These are phyloP conservation scores for Amanita polypyramis DNA, from an alignment of 768 basidiomycete species.

Conservation along the genomic window DNA sequence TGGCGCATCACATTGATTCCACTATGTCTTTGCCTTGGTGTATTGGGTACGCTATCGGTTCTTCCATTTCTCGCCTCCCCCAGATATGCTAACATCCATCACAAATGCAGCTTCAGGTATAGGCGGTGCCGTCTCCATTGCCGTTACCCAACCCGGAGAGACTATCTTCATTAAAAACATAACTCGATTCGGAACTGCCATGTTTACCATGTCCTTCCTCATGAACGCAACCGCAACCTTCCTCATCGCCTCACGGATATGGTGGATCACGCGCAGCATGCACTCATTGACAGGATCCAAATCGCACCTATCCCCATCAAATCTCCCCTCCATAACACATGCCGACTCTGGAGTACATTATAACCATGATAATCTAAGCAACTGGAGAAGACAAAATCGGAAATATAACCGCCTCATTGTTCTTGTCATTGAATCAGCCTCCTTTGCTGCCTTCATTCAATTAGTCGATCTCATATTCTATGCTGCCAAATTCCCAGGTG, in stretches of 20 bases:
- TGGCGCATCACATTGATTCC: slow-evolving; percentile 4
- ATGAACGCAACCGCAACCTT: slow-evolving; percentile 23
- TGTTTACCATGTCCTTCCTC: slow-evolving; percentile 22
- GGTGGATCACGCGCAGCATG: slow-evolving; percentile 15
- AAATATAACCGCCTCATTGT: slow-evolving; percentile 2
- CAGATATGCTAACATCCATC: not conserved
- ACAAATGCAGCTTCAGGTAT: not conserved
- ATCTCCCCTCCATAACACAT: not conserved
- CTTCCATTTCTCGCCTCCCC: not conserved
- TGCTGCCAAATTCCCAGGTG: slow-evolving; percentile 20
- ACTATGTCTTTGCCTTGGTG: not conserved
- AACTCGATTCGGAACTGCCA: slow-evolving; percentile 24
- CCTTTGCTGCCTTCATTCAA: slow-evolving; percentile 22
- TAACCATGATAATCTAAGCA: not conserved
- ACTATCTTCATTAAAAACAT: slow-evolving; percentile 20
- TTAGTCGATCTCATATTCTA: slow-evolving; percentile 24
- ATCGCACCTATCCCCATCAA: not conserved
- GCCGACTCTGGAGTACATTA: not conserved
- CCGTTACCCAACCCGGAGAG: slow-evolving; percentile 18
- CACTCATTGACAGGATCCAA: too few relatives aligned
- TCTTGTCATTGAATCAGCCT: slow-evolving; percentile 19
- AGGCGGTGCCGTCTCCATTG: slow-evolving; percentile 10
- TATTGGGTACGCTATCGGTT: not conserved
- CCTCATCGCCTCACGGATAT: slow-evolving; percentile 23
- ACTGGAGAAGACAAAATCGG: not conserved